phyloP scores from a whole-genome alignment of 306 rosid genomes.

The Quercus robur region DNA sequence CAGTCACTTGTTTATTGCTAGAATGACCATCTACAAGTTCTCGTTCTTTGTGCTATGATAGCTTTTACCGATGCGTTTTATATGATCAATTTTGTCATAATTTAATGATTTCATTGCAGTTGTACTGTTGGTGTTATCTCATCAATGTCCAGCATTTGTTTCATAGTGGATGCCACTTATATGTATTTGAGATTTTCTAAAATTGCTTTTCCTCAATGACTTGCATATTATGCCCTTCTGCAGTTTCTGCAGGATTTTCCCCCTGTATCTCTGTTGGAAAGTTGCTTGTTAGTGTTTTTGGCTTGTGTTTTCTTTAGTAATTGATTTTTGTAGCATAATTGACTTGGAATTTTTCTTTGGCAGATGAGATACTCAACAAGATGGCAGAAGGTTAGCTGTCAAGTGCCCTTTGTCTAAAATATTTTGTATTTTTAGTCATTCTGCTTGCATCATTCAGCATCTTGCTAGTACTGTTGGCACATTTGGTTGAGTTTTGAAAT shows the following conservation, averaged over 20 bases:
- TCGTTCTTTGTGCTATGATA: no score
- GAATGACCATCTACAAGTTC: no score
- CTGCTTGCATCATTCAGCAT: conserved; percentile 84
- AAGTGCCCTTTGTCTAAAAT: conserved; percentile 76
- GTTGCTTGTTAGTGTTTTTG: not conserved
- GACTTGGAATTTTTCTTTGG: conserved; percentile 4
- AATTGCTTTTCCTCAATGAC: not conserved
- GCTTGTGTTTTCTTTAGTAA: not conserved
- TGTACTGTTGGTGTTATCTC: no score
- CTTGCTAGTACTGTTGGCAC: conserved; percentile 99
- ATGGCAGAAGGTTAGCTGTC: conserved; percentile 99
- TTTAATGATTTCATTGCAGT: no score
- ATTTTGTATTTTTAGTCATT: conserved; percentile 65
- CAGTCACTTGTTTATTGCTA: not conserved
- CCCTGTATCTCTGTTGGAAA: not conserved
- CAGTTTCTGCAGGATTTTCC: not conserved
- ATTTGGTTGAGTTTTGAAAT: conserved; percentile 98
- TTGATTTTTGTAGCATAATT: not conserved
- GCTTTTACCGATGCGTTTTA: no score
- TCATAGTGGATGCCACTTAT: not conserved
- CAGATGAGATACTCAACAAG: conserved; percentile 92
- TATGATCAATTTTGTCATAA: no score
- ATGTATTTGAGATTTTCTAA: not conserved
- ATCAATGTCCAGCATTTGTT: no score
- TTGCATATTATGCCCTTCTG: not conserved